Evolutionary conservation across 768 basidiomycete genomes (phyloP).

Genomic region (Boletus bicolor): DNA sequence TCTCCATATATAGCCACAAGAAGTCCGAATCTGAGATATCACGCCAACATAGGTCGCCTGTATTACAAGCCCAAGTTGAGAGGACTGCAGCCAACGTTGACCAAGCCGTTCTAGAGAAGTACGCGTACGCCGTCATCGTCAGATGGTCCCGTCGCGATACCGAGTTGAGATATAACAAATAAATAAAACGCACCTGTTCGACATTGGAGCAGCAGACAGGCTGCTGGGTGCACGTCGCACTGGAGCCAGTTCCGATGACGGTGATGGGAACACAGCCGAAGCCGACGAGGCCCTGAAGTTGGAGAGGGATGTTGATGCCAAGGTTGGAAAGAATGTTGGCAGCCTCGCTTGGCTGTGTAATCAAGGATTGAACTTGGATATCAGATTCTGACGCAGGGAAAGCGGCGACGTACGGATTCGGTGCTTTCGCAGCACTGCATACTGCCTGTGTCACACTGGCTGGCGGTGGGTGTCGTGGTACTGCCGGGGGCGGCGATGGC

Average conservation of each 20-base stretch:
- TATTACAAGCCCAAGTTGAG: conserved; percentile 2
- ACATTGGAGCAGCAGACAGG: conserved; percentile 10
- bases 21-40: not conserved
- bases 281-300: not conserved
- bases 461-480: not conserved
- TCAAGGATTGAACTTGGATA: too few species aligned
- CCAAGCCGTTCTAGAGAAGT: not conserved
- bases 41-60: not conserved
- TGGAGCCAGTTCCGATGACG: not conserved
- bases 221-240: not conserved
- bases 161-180: not conserved
- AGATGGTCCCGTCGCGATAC: not conserved
- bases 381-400: not conserved
- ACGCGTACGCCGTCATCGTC: not conserved
- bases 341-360: not conserved
- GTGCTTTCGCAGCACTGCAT: conserved; percentile 8
- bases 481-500: not conserved
- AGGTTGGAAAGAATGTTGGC: too few species aligned
- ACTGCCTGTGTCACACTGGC: conserved; percentile 7
- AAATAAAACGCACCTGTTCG: not conserved
- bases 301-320: too few species aligned
- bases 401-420: not conserved
- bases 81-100: conserved; percentile 8
- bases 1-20: not conserved
- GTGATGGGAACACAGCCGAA: not conserved